Conservation (phyloP, 164 flowering plant genomes). For the Magnolia kwangsiensis region DNA sequence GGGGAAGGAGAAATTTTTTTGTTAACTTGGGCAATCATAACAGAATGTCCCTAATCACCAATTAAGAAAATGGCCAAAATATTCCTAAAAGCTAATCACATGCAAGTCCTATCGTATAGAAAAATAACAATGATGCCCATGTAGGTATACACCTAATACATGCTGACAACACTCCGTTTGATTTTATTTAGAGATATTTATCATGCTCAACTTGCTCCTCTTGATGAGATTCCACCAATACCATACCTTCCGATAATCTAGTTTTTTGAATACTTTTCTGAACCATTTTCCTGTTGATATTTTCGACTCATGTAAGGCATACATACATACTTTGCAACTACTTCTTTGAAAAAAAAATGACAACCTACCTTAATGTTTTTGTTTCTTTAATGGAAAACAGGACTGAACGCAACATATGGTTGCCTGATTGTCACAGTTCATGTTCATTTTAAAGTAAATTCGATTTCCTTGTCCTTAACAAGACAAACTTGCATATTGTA, state of each 20-base stretch:
- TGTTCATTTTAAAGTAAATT: background rate
- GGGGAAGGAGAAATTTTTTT: background rate
- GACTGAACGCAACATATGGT: background rate
- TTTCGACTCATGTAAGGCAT: too few species aligned
- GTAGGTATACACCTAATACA: background rate
- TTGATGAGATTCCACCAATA: too few species aligned
- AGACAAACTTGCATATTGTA: background rate
- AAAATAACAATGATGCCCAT: too few species aligned
- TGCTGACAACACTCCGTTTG: background rate
- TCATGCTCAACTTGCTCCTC: background rate
- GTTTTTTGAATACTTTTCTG: too few species aligned
- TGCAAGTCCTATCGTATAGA: too few species aligned
- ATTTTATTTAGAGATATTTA: background rate
- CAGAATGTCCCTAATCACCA: too few species aligned
- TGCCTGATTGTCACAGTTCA: background rate
- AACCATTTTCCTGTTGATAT: too few species aligned
- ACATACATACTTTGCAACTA: too few species aligned
- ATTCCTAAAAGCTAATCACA: too few species aligned
- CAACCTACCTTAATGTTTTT: background rate
- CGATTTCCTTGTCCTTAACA: background rate
- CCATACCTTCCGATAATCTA: too few species aligned
- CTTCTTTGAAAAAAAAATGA: too few species aligned
- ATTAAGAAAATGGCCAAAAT: too few species aligned
- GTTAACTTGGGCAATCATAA: background rate
- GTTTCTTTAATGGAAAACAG: background rate